Conservation (phyloP, 345 rosid species). For the Streptanthus diversifolius region DNA sequence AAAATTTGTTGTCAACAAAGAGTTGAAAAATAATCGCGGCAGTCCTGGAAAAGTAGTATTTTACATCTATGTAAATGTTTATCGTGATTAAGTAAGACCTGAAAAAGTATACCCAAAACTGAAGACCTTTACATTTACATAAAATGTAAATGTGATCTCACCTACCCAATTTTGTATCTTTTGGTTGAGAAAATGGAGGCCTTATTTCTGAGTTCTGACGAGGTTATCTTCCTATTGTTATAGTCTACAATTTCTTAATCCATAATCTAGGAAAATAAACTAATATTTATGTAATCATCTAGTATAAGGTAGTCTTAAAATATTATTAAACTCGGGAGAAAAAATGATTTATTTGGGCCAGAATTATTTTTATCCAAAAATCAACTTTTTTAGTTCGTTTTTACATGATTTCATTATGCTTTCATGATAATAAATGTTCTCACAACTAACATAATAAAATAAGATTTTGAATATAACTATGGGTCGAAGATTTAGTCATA, state of each 20-base stretch:
- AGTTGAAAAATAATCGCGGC: neutral
- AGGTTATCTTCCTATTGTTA: neutral
- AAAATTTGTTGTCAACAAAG: neutral
- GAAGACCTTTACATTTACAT: neutral
- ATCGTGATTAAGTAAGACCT: neutral
- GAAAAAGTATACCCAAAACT: slow-evolving; percentile 9
- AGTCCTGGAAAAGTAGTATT: neutral
- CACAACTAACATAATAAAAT: neutral
- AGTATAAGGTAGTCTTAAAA: neutral
- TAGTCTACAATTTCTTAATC: neutral
- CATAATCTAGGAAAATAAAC: too few relatives aligned
- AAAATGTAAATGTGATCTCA: neutral
- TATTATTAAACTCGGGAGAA: neutral
- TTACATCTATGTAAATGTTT: neutral
- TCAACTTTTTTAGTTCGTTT: neutral
- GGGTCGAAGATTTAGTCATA: neutral
- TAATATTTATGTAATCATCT: neutral
- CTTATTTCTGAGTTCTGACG: neutral
- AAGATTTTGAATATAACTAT: neutral
- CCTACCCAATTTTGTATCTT: slow-evolving; percentile 12
- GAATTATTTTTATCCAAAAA: neutral
- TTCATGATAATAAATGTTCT: neutral
- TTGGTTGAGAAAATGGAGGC: slow-evolving; percentile 25
- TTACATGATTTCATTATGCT: neutral
- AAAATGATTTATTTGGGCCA: neutral